Evolutionary conservation across 306 rosid species (phyloP).

Genomic region (Cicer chorassanicum): DNA sequence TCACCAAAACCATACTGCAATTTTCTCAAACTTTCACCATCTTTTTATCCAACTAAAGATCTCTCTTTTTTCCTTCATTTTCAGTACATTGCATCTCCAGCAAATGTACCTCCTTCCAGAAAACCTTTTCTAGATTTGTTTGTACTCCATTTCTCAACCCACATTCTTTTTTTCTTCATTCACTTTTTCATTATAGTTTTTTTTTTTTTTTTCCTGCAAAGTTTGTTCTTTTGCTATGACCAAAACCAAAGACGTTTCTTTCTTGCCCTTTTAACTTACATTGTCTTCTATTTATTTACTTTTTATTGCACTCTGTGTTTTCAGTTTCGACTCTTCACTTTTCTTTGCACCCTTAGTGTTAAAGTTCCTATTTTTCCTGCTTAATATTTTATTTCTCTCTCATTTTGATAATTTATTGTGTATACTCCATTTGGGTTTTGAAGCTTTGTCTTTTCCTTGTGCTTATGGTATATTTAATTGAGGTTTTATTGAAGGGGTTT

Average conservation of each 20-base stretch:
- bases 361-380: constrained; percentile 30
- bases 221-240: too few relatives aligned
- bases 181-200: not conserved
- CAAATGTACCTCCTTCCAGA: constrained; percentile 21
- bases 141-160: not conserved
- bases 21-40: constrained; percentile 6
- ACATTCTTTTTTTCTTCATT: not conserved
- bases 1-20: constrained; percentile 14
- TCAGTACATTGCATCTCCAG: constrained; percentile 43
- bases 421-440: constrained; percentile 18
- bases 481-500: too few relatives aligned
- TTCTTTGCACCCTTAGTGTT: not conserved
- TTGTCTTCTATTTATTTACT: not conserved
- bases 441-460: too few relatives aligned
- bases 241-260: constrained; percentile 13
- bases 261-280: constrained; percentile 44
- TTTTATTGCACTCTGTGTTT: too few relatives aligned
- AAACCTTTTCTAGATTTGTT: not conserved
- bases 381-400: constrained; percentile 17
- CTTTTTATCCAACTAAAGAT: not conserved
- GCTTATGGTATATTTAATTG: too few relatives aligned
- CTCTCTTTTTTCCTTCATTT: constrained; percentile 6
- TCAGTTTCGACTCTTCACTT: too few relatives aligned
- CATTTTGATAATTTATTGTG: not conserved
- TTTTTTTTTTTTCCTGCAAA: too few relatives aligned